Evolutionary conservation across 2,329 filamentous ascomycete genomes (phyloP).

Genomic region (Penicillium sp.): DNA sequence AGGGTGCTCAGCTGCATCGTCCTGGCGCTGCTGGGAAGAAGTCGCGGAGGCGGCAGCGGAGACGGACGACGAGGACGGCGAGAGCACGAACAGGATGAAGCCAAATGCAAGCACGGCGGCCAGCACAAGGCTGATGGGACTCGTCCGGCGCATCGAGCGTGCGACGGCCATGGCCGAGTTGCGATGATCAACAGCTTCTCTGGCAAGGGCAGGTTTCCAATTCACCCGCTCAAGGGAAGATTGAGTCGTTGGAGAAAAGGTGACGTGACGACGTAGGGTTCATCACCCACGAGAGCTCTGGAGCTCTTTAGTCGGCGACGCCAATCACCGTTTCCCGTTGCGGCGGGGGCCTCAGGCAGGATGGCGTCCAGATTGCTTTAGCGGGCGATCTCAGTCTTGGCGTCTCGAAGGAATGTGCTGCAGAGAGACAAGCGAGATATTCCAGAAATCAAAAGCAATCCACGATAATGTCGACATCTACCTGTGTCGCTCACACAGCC

Average conservation of each 20-base stretch:
- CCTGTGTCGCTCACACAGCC: too few species aligned
- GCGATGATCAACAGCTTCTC: too few species aligned
- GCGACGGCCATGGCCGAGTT: constrained; percentile 46
- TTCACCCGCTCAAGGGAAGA: constrained; percentile 6
- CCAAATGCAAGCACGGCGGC: constrained; percentile 67
- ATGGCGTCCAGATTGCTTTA: neutral
- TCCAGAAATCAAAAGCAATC: too few species aligned
- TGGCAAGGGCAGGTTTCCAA: neutral
- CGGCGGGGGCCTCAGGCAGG: constrained; percentile 8
- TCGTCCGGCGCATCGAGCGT: constrained; percentile 71
- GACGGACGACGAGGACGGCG: constrained; percentile 45
- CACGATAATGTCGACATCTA: too few species aligned
- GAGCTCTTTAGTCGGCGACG: constrained; percentile 9
- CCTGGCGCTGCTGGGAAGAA: constrained; percentile 46
- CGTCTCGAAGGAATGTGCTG: neutral
- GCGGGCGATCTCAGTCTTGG: neutral
- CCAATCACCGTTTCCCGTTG: constrained; percentile 1
- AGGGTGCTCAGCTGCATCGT: constrained; percentile 59
- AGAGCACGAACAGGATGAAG: constrained; percentile 52
- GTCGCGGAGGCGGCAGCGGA: constrained; percentile 40
- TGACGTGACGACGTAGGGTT: constrained; percentile 3
- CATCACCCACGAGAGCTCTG: neutral
- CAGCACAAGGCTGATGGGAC: constrained; percentile 67
- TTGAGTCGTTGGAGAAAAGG: constrained; percentile 7
- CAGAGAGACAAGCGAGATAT: neutral